Evolutionary conservation across 1,139 yeast genomes (phyloP).

Genomic region (Meyerozyma smithsonii): DNA sequence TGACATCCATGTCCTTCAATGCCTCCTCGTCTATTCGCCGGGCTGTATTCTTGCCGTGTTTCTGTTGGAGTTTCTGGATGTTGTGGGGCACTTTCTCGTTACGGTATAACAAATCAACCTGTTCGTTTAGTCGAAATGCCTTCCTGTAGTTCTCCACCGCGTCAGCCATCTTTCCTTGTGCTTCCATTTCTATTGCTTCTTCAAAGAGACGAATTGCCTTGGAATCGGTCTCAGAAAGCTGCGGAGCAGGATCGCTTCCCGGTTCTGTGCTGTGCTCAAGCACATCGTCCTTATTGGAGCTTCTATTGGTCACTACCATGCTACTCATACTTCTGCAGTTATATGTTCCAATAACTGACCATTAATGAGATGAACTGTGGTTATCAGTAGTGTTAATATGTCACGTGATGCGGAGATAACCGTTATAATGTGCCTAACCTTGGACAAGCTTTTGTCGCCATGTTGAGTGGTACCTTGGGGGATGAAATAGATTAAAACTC

Average conservation of each 20-base stretch:
- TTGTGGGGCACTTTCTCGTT: slow-evolving; percentile 36
- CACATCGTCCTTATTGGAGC: not conserved
- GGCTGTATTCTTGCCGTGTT: slow-evolving; percentile 27
- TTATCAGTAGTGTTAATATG: not conserved
- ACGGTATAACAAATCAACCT: slow-evolving; percentile 67
- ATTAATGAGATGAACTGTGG: not conserved
- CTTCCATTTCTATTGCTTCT: slow-evolving; percentile 66
- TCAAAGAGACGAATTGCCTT: slow-evolving; percentile 64
- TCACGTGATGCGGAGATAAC: too few species aligned
- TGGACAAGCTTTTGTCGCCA: too few species aligned
- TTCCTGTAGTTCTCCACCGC: slow-evolving; percentile 70
- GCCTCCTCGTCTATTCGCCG: slow-evolving; percentile 28
- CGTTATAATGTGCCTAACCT: too few species aligned
- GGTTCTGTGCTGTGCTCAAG: not conserved
- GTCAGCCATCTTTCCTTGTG: slow-evolving; percentile 71
- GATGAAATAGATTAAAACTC: too few species aligned
- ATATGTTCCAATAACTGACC: not conserved
- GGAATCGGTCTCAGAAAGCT: slow-evolving; percentile 13
- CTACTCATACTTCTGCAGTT: not conserved
- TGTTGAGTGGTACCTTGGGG: too few species aligned
- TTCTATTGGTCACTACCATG: not conserved
- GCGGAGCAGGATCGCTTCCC: not conserved
- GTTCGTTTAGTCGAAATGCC: slow-evolving; percentile 64
- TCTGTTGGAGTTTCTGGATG: slow-evolving; percentile 19
- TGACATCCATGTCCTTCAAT: slow-evolving; percentile 36